These are phyloP conservation scores for Pezicula carpinea DNA, from an alignment of 2,329 filamentous ascomycete genomes.

Conservation along the genomic window DNA sequence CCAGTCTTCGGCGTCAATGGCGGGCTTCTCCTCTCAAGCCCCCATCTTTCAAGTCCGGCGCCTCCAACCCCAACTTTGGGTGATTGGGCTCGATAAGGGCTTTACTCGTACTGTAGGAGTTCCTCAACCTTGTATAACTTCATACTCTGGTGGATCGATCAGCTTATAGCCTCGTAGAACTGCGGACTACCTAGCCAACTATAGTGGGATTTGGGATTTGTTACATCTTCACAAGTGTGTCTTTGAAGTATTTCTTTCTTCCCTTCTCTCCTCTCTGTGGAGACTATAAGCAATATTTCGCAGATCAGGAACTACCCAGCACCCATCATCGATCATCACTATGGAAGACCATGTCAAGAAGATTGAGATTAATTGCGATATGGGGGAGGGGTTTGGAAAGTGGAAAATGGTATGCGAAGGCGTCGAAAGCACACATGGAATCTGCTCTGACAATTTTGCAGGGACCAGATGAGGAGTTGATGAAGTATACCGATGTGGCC, in stretches of 20 bases:
- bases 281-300: not conserved
- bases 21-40: not conserved
- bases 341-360: slow-evolving; percentile 12
- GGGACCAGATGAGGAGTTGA: slow-evolving; percentile 56
- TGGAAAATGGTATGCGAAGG: slow-evolving; percentile 31
- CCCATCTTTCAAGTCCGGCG: not conserved
- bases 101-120: no score
- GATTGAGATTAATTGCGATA: slow-evolving; percentile 44
- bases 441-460: slow-evolving; percentile 15
- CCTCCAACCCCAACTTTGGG: no score
- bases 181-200: no score
- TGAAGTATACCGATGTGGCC: slow-evolving; percentile 56
- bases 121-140: no score
- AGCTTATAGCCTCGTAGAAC: no score
- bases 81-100: no score
- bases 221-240: no score
- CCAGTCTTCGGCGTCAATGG: not conserved
- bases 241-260: no score
- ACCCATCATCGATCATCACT: not conserved
- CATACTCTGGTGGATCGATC: no score
- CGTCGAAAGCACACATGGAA: not conserved
- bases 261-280: no score
- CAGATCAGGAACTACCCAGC: not conserved
- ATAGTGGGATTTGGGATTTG: no score
- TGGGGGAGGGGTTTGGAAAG: slow-evolving; percentile 47